Base-by-base conservation (phyloP, 306 rosid species). In the Castanospermum australe region DNA sequence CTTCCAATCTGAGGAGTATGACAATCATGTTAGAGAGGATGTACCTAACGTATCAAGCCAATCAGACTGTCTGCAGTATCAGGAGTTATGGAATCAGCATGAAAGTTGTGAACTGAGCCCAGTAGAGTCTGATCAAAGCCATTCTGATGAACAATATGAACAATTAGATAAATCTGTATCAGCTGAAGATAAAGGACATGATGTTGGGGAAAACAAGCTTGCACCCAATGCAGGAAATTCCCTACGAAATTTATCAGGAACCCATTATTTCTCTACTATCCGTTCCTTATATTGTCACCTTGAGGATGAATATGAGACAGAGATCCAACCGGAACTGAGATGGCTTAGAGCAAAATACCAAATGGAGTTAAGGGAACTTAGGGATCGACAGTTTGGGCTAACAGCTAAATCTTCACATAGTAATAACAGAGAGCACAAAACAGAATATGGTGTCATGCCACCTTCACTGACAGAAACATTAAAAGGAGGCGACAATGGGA, bases 331-430 rank as follows among this genome's bases (percentile, higher is more conserved):
- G 83, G 92, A 89, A 57, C 79, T 92, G 30, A 88, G 97, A 83
- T 90, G 97, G 97, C 88, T 88, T 38, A 90, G 83, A 78, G 98
- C 97, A 71, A 90, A 83, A 73, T 84, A 86, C 88, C 97, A 92
- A 77, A 83, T 92, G 80, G 92, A 92, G 81, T 50, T 89, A 76
- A 85, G 93, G 77, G 94, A 87, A 28, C 89, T 76, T 18, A 82
- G 76, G 79, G 97, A 88, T 79, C 87, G 83, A 81, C 91, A 87
- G 54, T 68, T 89, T 39, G 84, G 83, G 50, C 33, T 81, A 67
- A 51, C 69, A 36, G 79, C 82, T 67, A 85, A 82, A 76, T 79
- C 84, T 50, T 85, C 81, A 42, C 55, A 66, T 35, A 36, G 20
- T 51, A 74, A 75, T 67, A 41, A 57, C 76, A 64, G 47, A 48